These are phyloP conservation scores for Flaveria trinervia DNA, from an alignment of 129 eudicot species.

Conservation along the genomic window DNA sequence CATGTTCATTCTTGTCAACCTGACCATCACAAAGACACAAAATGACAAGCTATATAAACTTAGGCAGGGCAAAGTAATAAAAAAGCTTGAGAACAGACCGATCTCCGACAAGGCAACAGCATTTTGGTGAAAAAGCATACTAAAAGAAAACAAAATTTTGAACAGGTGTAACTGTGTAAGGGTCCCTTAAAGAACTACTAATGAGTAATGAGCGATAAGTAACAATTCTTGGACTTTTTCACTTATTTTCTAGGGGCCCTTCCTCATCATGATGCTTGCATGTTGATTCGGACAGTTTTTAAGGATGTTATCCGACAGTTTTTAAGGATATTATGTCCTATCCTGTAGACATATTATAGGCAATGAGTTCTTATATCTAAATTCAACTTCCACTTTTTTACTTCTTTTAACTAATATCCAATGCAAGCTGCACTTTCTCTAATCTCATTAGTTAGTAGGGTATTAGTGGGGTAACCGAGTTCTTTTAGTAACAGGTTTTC, in stretches of 20 bases:
- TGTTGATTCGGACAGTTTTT: slow-evolving; percentile 30
- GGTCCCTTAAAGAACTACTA: slow-evolving; percentile 41
- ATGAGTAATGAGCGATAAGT: slow-evolving; percentile 33
- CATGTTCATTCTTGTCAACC: slow-evolving; percentile 27
- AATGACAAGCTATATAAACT: slow-evolving; percentile 42
- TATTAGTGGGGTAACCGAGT: no score
- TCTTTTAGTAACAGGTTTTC: no score
- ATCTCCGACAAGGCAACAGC: slow-evolving; percentile 69
- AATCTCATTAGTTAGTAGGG: no score
- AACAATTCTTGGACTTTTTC: slow-evolving; percentile 46
- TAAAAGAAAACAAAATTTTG: slow-evolving; percentile 48
- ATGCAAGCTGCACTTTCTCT: no score
- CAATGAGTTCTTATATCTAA: no score
- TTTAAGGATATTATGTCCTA: slow-evolving; percentile 2
- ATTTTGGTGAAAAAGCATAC: slow-evolving; percentile 55
- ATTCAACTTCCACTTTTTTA: no score
- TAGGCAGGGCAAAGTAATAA: slow-evolving; percentile 51
- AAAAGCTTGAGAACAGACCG: slow-evolving; percentile 45
- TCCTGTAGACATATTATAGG: not conserved
- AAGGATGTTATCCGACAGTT: no score
- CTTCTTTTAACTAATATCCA: no score
- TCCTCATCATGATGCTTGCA: slow-evolving; percentile 30
- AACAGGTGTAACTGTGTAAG: slow-evolving; percentile 23
- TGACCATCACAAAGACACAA: slow-evolving; percentile 35
- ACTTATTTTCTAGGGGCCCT: slow-evolving; percentile 28